Conservation (phyloP, 257 asterid genomes). For the Craterostigma plantagineum region DNA sequence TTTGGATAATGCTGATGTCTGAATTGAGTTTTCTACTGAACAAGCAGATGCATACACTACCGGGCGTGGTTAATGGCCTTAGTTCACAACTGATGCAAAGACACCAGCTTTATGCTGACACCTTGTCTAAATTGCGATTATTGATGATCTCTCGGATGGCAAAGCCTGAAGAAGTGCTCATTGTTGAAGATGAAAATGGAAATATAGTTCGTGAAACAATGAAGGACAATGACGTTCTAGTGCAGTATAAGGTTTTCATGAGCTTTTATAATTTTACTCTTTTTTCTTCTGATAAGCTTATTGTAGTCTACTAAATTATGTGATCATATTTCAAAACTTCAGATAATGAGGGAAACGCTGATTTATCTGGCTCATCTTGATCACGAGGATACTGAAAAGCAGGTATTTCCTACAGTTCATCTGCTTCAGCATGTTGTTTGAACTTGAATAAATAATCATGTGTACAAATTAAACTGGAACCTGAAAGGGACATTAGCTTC, state of each 20-base stretch:
- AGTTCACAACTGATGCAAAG: conserved; percentile 72
- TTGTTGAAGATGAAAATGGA: conserved; percentile 97
- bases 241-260: conserved; percentile 72
- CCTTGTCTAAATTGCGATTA: conserved; percentile 86
- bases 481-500: no score
- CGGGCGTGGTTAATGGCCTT: conserved; percentile 62
- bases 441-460: no score
- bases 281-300: not conserved
- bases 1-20: not conserved
- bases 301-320: not conserved
- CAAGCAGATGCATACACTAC: conserved; percentile 46
- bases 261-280: not conserved
- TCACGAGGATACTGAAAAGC: conserved; percentile 93
- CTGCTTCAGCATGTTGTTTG: not conserved
- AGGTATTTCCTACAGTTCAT: conserved; percentile 22
- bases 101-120: conserved; percentile 69
- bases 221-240: conserved; percentile 97
- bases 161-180: conserved; percentile 96
- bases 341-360: conserved; percentile 98
- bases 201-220: conserved; percentile 95
- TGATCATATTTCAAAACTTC: conserved; percentile 7
- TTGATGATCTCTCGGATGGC: conserved; percentile 99
- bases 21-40: conserved; percentile 6
- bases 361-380: conserved; percentile 96
- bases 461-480: no score